Evolutionary conservation across 2,329 filamentous ascomycete species (phyloP).

Genomic region (Basipetospora chlamydospora): DNA sequence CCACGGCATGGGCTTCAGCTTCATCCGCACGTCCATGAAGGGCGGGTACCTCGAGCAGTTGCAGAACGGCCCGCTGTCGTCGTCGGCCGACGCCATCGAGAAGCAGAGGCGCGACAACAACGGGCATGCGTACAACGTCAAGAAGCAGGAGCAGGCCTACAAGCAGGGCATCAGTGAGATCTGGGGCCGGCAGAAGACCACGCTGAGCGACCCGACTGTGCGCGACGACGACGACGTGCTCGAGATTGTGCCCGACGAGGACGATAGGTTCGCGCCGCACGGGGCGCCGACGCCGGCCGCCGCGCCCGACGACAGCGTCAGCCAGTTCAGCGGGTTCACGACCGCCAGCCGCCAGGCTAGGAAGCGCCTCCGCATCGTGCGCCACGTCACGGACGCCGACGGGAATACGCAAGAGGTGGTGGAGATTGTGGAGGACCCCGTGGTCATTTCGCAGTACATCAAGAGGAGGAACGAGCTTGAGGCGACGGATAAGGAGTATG

Average conservation of each 20-base stretch:
- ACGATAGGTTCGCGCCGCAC: conserved; percentile 54
- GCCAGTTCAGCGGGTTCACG: conserved; percentile 58
- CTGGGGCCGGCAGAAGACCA: conserved; percentile 77
- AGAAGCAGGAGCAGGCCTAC: conserved; percentile 82
- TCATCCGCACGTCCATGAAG: conserved; percentile 98
- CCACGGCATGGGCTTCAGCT: conserved; percentile 86
- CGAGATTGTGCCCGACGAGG: conserved; percentile 44
- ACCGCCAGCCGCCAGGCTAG: conserved; percentile 50
- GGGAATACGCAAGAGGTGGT: conserved; percentile 46
- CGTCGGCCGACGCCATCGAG: conserved; percentile 70
- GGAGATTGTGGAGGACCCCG: conserved; percentile 61
- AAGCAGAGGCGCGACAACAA: conserved; percentile 79
- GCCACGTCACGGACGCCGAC: conserved; percentile 34
- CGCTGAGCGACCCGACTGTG: conserved; percentile 57
- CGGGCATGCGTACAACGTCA: conserved; percentile 95
- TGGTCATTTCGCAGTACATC: conserved; percentile 80
- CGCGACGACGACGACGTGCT: conserved; percentile 48
- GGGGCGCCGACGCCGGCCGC: conserved; percentile 52
- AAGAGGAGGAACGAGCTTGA: conserved; percentile 62
- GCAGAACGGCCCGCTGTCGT: conserved; percentile 42
- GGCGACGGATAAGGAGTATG: conserved; percentile 58
- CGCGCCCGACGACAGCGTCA: conserved; percentile 58
- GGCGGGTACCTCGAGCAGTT: conserved; percentile 82
- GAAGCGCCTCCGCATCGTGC: conserved; percentile 59
- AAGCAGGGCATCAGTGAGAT: conserved; percentile 83